Conservation (phyloP, 2,329 filamentous ascomycete species). For the Xylaria sp. region DNA sequence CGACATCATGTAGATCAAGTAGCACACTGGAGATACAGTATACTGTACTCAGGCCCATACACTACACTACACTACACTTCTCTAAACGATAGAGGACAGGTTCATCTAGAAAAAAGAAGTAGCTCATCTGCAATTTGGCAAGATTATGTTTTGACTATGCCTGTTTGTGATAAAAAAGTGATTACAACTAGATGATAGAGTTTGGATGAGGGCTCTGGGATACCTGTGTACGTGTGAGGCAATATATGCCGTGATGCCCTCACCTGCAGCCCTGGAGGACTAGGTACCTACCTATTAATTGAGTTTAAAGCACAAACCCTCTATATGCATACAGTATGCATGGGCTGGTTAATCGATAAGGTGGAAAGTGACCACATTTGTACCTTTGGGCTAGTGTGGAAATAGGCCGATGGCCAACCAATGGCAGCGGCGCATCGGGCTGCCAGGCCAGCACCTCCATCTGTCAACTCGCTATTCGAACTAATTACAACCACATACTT, state of each 20-base stretch:
- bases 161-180: neutral
- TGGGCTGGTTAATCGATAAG: constrained; percentile 26
- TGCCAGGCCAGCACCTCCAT: constrained; percentile 28
- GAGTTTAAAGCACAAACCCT: too few relatives aligned
- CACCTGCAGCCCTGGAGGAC: too few relatives aligned
- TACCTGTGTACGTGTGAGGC: too few relatives aligned
- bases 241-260: neutral
- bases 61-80: constrained; percentile 7
- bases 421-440: constrained; percentile 21
- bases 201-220: neutral
- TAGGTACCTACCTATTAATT: too few relatives aligned
- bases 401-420: constrained; percentile 23
- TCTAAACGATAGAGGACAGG: constrained; percentile 14
- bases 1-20: constrained; percentile 26
- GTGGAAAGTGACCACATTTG: constrained; percentile 32
- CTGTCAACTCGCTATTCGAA: constrained; percentile 32
- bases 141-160: neutral
- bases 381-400: constrained; percentile 12
- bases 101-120: constrained; percentile 11
- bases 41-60: constrained; percentile 16
- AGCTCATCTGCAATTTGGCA: neutral
- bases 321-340: constrained; percentile 8
- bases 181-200: neutral
- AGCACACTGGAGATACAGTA: constrained; percentile 24
- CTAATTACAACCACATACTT: constrained; percentile 18